Evolutionary conservation across 208 protist genomes (phyloP), one percentile per base, ranked within the genome.

Genomic region (Leishmania tarentolae): DNA sequence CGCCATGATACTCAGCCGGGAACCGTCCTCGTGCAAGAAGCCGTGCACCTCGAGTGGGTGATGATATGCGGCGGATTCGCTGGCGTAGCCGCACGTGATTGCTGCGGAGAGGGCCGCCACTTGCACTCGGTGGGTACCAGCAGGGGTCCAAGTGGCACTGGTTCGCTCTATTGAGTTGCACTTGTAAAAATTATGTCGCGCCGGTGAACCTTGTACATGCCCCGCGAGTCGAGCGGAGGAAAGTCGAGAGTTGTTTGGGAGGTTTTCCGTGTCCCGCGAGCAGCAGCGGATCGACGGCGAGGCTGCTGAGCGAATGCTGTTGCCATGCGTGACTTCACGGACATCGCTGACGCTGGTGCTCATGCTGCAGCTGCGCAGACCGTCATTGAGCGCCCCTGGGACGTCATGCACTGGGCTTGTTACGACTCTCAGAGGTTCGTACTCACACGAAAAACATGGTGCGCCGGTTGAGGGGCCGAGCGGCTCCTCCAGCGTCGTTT

Each of bases 1-100:
- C 19, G 88, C 86, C 80, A 93, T 84, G 61, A 94, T 50, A 46
- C 77, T 89, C 31, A 94, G 71, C 3, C 76, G 82, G 31, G 89
- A 92, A 50, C 91, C 84, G 65, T 94, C 91, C 68, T 57, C 68
- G 86, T 94, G 91, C n/a, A 88, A 42, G 75, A 88, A 94, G 56
- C 82, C 81, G 47, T 83, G 68, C 56, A 87, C 70, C 46, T 90
- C 83, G 6, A 93, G 74, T 3, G 91, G 91, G 78, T 92, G 91
- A n/a, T 83, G 75, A 61, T 85, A 85, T 31, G 71, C 56, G 40
- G 69, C 56, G 19, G 78, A 59, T 70, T 91, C 87, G 73, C 81
- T 44, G 0, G 53, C 78, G 78, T 88, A 94, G 63, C 65, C 79
- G 19, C 63, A 73, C 2, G 79, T 31, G 17, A 93, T 40, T 47